These are phyloP conservation scores for Gloeopeniophorella convolvens DNA, from an alignment of 768 basidiomycete genomes.

Conservation along the genomic window DNA sequence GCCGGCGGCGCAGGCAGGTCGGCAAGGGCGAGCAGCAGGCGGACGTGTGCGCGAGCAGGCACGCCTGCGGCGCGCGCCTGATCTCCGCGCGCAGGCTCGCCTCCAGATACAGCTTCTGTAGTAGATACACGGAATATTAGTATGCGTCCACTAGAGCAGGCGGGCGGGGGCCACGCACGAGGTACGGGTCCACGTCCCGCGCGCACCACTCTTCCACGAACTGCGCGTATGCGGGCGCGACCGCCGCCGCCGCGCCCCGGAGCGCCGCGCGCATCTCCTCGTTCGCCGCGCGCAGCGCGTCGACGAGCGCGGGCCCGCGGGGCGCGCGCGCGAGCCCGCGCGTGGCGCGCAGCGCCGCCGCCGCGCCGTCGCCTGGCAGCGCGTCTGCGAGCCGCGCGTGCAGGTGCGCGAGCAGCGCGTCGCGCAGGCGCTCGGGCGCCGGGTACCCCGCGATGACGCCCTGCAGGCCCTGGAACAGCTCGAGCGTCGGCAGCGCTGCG, in stretches of 20 bases:
- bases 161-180: slow-evolving; percentile 23
- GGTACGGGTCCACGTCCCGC: slow-evolving; percentile 26
- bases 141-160: too few species aligned
- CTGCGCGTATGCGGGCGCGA: slow-evolving; percentile 35
- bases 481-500: slow-evolving; percentile 35
- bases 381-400: slow-evolving; percentile 34
- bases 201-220: slow-evolving; percentile 45
- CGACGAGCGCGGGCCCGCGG: slow-evolving; percentile 47
- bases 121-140: background rate
- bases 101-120: slow-evolving; percentile 51
- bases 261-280: slow-evolving; percentile 39
- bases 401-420: slow-evolving; percentile 37
- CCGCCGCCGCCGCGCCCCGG: slow-evolving; percentile 21
- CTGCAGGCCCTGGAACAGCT: slow-evolving; percentile 38
- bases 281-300: slow-evolving; percentile 44
- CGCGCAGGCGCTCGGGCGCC: slow-evolving; percentile 33
- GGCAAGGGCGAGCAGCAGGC: slow-evolving; percentile 26
- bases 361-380: slow-evolving; percentile 34
- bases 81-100: slow-evolving; percentile 35
- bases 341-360: slow-evolving; percentile 36
- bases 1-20: slow-evolving; percentile 21
- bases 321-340: slow-evolving; percentile 17
- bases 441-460: slow-evolving; percentile 39
- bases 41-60: slow-evolving; percentile 34
- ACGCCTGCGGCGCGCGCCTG: slow-evolving; percentile 17